These are phyloP conservation scores for Claviceps arundinis DNA, from an alignment of 2,329 filamentous ascomycete genomes.

Conservation along the genomic window DNA sequence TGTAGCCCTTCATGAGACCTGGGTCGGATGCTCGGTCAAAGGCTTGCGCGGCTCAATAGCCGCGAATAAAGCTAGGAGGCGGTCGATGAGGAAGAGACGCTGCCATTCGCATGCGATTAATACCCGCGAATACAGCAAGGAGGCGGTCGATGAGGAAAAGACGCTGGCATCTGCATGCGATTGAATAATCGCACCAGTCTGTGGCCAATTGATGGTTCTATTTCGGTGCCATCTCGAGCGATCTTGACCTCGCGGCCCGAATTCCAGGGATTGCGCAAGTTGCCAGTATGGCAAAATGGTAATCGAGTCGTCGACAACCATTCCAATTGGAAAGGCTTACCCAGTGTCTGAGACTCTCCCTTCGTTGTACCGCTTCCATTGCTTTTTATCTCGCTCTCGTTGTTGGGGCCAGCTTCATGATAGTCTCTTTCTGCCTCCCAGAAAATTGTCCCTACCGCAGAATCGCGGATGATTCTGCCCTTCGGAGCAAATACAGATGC, in stretches of 20 bases:
- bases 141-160: slow-evolving; percentile 16
- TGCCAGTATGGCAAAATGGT: slow-evolving; percentile 79
- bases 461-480: no score
- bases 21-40: slow-evolving; percentile 15
- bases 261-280: slow-evolving; percentile 87
- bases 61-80: slow-evolving; percentile 20
- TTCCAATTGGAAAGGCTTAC: slow-evolving; percentile 80
- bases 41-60: slow-evolving; percentile 15
- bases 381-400: no score
- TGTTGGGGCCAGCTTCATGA: no score
- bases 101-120: slow-evolving; percentile 37
- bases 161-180: slow-evolving; percentile 29
- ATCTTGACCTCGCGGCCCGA: slow-evolving; percentile 93
- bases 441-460: no score
- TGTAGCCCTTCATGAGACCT: no score
- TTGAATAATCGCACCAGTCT: slow-evolving; percentile 71
- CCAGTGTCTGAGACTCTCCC: slow-evolving; percentile 55
- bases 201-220: slow-evolving; percentile 71
- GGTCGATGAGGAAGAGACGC: slow-evolving; percentile 16
- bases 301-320: slow-evolving; percentile 77
- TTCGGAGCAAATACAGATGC: no score
- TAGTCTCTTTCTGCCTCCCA: no score
- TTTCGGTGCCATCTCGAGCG: slow-evolving; percentile 82
- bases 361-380: slow-evolving; percentile 29
- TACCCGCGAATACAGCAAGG: slow-evolving; percentile 17